Evolutionary conservation across 371 early-diverging fungal genomes (phyloP), one percentile per base, ranked within the genome.

Genomic region (Conidiobolus incongruus): DNA sequence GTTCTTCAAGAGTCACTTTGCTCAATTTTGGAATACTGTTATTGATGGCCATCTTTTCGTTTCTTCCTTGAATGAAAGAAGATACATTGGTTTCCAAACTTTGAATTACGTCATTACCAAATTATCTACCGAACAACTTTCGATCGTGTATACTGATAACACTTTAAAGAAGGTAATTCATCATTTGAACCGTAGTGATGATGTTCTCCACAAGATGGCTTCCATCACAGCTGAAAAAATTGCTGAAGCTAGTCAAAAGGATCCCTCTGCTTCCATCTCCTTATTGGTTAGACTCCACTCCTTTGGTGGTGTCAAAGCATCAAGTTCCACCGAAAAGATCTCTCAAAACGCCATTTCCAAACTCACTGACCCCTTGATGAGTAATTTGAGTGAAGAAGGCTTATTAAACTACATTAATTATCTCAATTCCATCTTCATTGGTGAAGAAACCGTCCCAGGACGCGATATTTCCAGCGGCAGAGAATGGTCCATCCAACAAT

Each of bases 31-130:
- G 94, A 63, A 62, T 11, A 59, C 56, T 1, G 62, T 67, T 47
- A 81, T 87, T 36, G 88, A 80, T 44, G 61, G 72, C 74, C 52
- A 75, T 17, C 50, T 88, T 46, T 87, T 89, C 51, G 66, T 67
- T 39, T 47, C 55, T 11, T 66, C 86, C 8, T 70, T 78, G 29
- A 77, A 83, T 59, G 81, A 84, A 51, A 76, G 83, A 50, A 81
- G 81, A 51, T 83, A 63, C 62, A 74, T 89, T 70, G 91, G 88
- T 16, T 81, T 87, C 61, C 72, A 75, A 46, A 54, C 87, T 19
- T 71, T 89, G 32, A 71, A 76, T 47, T 65, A 66, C 41, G 63
- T 74, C 3, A 56, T 88, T 48, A 70, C 71, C 16, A 60, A 60
- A 22, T 59, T 85, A 36, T 55, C 62, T 19, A 52, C 66, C 33